A percentile compares a stretch with the other conserved stretches of the same genome.
Evolutionary conservation across 495 filamentous ascomycete species (phyloP).

Genomic region (Podospora bellae-mahoneyi): DNA sequence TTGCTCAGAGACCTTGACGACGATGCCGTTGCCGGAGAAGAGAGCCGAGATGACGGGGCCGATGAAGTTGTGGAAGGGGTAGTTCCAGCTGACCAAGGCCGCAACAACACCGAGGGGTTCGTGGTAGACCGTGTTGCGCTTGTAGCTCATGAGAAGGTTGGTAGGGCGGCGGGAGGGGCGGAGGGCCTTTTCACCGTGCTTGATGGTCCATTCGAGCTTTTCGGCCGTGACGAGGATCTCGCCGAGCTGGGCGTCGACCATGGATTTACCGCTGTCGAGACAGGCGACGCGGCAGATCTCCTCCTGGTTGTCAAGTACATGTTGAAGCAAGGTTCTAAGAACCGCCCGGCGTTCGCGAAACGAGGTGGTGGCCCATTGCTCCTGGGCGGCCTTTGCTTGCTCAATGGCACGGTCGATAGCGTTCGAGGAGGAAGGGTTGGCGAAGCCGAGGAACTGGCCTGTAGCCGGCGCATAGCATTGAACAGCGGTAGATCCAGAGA

Average conservation of each 20-base stretch:
- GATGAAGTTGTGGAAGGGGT: conserved; percentile 90
- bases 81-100: conserved; percentile 96
- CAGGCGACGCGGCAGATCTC: conserved; percentile 81
- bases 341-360: conserved; percentile 77
- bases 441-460: conserved; percentile 73
- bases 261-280: conserved; percentile 95
- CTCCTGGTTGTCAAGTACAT: conserved; percentile 85
- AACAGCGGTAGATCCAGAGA: conserved; percentile 56
- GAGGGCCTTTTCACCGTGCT: conserved; percentile 83
- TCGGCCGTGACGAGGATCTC: conserved; percentile 92
- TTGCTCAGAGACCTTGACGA: conserved; percentile 90
- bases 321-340: conserved; percentile 75
- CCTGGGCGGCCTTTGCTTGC: conserved; percentile 70
- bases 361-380: conserved; percentile 73
- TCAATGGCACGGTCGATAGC: conserved; percentile 79
- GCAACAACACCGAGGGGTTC: conserved; percentile 92
- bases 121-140: conserved; percentile 84
- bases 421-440: conserved; percentile 72
- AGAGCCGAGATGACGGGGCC: conserved; percentile 85
- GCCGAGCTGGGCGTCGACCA: conserved; percentile 86
- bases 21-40: conserved; percentile 87
- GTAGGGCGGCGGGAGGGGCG: conserved; percentile 65
- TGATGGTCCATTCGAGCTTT: conserved; percentile 91
- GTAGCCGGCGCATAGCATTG: conserved; percentile 91
- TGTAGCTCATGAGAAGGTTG: conserved; percentile 93